phyloP scores from a whole-genome alignment of 108 stramenopile species.

The Chaetoceros muelleri region DNA sequence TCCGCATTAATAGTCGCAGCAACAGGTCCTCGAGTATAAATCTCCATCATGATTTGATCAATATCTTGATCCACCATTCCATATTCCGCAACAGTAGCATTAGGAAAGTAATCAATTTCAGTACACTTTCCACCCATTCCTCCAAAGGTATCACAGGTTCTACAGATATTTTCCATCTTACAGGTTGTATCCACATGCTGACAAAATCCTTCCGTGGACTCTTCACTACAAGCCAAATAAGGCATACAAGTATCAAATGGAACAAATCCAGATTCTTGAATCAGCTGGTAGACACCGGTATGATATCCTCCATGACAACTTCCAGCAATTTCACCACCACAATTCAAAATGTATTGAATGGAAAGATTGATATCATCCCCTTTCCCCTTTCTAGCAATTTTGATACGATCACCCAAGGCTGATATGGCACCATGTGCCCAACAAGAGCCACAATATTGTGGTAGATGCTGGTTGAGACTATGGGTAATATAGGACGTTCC shows the following conservation, averaged over 20 bases:
- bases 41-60: slow-evolving; percentile 65
- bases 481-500: slow-evolving; percentile 68
- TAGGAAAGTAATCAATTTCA: slow-evolving; percentile 65
- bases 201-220: slow-evolving; percentile 70
- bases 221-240: slow-evolving; percentile 78
- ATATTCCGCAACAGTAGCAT: slow-evolving; percentile 88
- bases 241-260: slow-evolving; percentile 63
- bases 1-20: slow-evolving; percentile 72
- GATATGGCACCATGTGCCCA: slow-evolving; percentile 87
- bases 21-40: slow-evolving; percentile 89
- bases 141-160: slow-evolving; percentile 74
- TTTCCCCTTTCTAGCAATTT: slow-evolving; percentile 57
- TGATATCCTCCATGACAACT: slow-evolving; percentile 84
- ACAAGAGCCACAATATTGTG: slow-evolving; percentile 76
- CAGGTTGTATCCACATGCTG: slow-evolving; percentile 71
- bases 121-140: slow-evolving; percentile 51
- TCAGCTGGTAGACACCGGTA: slow-evolving; percentile 45
- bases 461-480: slow-evolving; percentile 77
- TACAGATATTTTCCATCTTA: slow-evolving; percentile 51
- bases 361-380: slow-evolving; percentile 64
- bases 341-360: slow-evolving; percentile 81
- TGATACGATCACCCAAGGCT: slow-evolving; percentile 82
- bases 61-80: slow-evolving; percentile 60
- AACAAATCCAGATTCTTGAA: slow-evolving; percentile 48
- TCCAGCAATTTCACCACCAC: slow-evolving; percentile 63